Conservation (phyloP, 306 rosid species). For the Senna tora region DNA sequence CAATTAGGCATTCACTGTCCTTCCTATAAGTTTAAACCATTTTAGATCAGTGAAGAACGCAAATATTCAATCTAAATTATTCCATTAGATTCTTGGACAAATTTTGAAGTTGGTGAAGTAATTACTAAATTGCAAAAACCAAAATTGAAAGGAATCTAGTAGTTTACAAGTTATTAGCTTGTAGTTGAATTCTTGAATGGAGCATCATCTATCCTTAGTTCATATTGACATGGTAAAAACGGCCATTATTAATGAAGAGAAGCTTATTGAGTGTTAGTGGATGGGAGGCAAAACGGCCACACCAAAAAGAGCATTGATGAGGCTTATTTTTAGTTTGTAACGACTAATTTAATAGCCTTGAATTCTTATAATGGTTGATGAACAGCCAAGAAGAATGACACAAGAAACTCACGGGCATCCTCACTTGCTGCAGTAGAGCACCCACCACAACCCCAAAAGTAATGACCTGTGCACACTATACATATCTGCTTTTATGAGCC, state of each 20-base stretch:
- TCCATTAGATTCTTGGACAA: too few relatives aligned
- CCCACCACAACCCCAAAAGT: slow-evolving; percentile 50
- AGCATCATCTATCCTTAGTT: slow-evolving; percentile 1
- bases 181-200: slow-evolving; percentile 30
- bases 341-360: slow-evolving; percentile 36
- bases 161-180: neutral
- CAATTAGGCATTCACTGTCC: neutral
- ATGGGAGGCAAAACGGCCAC: slow-evolving; percentile 36
- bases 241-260: slow-evolving; percentile 2
- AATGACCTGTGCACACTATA: slow-evolving; percentile 43
- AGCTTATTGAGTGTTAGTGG: neutral
- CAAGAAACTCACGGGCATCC: slow-evolving; percentile 60
- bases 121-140: too few relatives aligned
- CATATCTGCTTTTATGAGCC: slow-evolving; percentile 47
- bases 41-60: too few relatives aligned
- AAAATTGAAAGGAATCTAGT: too few relatives aligned
- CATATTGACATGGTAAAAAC: too few relatives aligned
- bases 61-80: too few relatives aligned
- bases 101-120: too few relatives aligned
- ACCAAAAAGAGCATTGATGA: slow-evolving; percentile 30
- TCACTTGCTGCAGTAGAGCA: slow-evolving; percentile 42
- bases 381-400: slow-evolving; percentile 22
- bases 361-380: slow-evolving; percentile 30
- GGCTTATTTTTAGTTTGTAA: slow-evolving; percentile 25
- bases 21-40: too few relatives aligned